These are phyloP conservation scores for Clarireedia homoeocarpa DNA, from an alignment of 2,329 filamentous ascomycete genomes.

Conservation along the genomic window DNA sequence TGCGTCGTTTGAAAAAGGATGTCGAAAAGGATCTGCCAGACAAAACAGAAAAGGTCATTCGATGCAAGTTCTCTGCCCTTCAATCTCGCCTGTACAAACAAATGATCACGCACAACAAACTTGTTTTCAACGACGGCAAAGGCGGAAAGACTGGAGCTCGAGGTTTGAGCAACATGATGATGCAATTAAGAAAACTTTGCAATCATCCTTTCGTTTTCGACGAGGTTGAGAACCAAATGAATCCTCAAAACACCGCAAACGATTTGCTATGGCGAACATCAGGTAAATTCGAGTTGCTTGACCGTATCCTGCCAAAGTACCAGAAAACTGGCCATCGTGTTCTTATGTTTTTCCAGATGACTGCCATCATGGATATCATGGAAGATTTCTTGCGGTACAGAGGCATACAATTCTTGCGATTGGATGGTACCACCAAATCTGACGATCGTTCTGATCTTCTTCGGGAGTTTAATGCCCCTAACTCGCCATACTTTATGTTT, in stretches of 20 bases:
- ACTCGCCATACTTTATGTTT: constrained; percentile 96
- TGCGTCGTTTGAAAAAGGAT: constrained; percentile 98
- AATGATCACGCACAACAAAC: constrained; percentile 90
- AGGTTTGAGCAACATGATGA: constrained; percentile 98
- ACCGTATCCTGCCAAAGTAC: constrained; percentile 90
- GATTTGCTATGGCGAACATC: constrained; percentile 91
- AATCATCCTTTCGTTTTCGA: constrained; percentile 99
- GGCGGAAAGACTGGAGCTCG: constrained; percentile 90
- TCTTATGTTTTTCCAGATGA: constrained; percentile 99
- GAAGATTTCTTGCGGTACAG: constrained; percentile 89
- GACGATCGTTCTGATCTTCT: constrained; percentile 92
- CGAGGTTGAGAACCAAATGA: constrained; percentile 97
- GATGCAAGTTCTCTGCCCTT: constrained; percentile 94
- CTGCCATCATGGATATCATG: constrained; percentile 99
- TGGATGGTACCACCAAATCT: constrained; percentile 95
- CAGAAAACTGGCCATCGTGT: constrained; percentile 85
- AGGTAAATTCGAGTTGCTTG: constrained; percentile 94
- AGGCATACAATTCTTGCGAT: constrained; percentile 76
- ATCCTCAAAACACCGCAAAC: constrained; percentile 79
- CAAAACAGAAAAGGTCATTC: constrained; percentile 98
- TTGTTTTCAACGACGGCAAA: constrained; percentile 90
- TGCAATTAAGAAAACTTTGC: constrained; percentile 97
- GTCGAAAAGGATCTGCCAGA: constrained; percentile 98
- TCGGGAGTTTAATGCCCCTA: constrained; percentile 78
- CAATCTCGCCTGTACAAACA: constrained; percentile 95